Evolutionary conservation across 1,139 yeast species (phyloP), one percentile per base, ranked within the genome.

Genomic region (Yamadazyma songkhlaensis): DNA sequence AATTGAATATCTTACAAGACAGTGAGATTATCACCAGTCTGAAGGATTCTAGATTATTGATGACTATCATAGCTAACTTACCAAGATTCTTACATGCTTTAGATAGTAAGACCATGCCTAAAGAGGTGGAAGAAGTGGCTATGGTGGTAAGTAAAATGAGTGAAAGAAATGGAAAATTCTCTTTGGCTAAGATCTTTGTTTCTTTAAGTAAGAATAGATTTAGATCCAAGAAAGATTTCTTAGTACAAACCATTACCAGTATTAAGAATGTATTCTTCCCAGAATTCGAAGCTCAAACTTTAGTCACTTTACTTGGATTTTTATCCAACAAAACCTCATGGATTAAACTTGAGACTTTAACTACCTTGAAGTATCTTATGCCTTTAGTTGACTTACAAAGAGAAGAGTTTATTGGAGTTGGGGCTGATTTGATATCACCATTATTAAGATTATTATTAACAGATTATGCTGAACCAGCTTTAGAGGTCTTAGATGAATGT

Each of bases 401-500:
- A 35, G 88, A 85, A 12, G 96, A 85, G 49, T 89, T 89, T 55
- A 73, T 78, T 29, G 95, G 95, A 2, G 84, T 89, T 32, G 98
- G 98, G 5, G 98, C 98, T 0, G 98, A 92, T 55, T 68, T 92
- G 39, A 86, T 94, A 4, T 84, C 96, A 1, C 98, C 99, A 1
- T 66, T 94, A 36, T 67, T 94, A 45, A 71, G 97, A 35, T 67
- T 94, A 28, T 64, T 94, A 28, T 73, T 87, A 45, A 89, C 97
- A 0, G 96, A 89, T 35, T 83, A 77, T 59, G 97, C 96, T 1
- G 89, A 86, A 44, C 81, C 80, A 32, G 97, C 97, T 0, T 64
- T 94, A 30, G 94, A 84, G 45, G 97, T 92, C 0, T 69, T 94
- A 37, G 97, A 92, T 52, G 90, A 85, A 52, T 84, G 94, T 0